Percentiles rank a stretch among this genome's conserved stretches.
Conservation (phyloP, 1,139 yeast species). For the Blastobotrys persicus region DNA sequence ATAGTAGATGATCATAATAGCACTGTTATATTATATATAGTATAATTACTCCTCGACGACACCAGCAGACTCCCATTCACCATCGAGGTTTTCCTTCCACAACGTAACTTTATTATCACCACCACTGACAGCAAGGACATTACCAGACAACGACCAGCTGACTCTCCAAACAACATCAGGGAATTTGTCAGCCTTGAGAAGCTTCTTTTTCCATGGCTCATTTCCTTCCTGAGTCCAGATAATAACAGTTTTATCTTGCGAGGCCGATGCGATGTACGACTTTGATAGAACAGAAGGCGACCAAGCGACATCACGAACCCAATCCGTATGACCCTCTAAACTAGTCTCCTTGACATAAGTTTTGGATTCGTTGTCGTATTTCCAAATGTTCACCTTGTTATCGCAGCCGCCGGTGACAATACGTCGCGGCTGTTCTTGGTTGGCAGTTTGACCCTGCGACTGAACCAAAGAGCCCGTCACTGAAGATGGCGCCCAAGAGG, state of each 20-base stretch:
- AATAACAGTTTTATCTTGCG: conserved; percentile 92
- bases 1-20: too few relatives aligned
- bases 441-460: conserved; percentile 22
- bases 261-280: conserved; percentile 94
- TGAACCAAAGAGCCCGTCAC: conserved; percentile 39
- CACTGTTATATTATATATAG: not conserved
- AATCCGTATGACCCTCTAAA: conserved; percentile 88
- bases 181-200: conserved; percentile 74
- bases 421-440: conserved; percentile 40
- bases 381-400: conserved; percentile 91
- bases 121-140: conserved; percentile 90
- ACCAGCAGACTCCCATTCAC: conserved; percentile 96
- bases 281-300: conserved; percentile 85
- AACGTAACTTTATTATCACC: conserved; percentile 94
- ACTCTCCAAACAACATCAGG: conserved; percentile 99
- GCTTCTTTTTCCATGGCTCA: conserved; percentile 73
- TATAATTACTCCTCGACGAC: conserved; percentile 72
- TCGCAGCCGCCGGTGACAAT: conserved; percentile 96
- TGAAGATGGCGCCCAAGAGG: conserved; percentile 89
- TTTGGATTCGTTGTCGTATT: conserved; percentile 53
- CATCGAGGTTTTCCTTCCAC: conserved; percentile 94
- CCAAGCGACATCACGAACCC: conserved; percentile 99
- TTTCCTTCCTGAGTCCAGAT: conserved; percentile 84
- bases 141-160: conserved; percentile 95
- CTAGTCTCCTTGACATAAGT: conserved; percentile 71